phyloP scores from a whole-genome alignment of 139 green algal species.

The Chlamydomonas sp. region DNA sequence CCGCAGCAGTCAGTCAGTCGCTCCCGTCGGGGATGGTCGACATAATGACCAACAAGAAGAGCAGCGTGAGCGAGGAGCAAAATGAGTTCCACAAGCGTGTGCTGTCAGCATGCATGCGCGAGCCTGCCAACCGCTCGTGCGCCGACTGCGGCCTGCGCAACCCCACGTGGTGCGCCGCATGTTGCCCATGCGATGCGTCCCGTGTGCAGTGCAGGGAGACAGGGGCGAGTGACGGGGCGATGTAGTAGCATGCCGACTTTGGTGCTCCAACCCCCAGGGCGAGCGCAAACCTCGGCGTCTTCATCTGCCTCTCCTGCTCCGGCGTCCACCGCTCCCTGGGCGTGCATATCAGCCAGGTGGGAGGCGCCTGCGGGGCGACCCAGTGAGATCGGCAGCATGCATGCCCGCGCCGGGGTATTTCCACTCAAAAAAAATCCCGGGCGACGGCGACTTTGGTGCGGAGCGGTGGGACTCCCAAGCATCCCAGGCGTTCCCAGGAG shows the following conservation, averaged over 20 bases:
- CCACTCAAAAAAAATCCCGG: too few relatives aligned
- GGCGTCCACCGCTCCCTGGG: constrained; percentile 81
- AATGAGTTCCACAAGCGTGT: constrained; percentile 69
- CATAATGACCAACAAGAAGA: constrained; percentile 60
- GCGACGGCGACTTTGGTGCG: too few relatives aligned
- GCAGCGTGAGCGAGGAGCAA: constrained; percentile 58
- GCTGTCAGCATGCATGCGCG: constrained; percentile 55
- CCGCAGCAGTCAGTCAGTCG: too few relatives aligned
- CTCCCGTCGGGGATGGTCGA: too few relatives aligned
- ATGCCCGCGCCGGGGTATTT: too few relatives aligned
- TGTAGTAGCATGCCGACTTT: neutral
- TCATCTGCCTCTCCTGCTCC: constrained; percentile 86
- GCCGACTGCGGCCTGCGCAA: constrained; percentile 72
- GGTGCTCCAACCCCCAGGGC: neutral
- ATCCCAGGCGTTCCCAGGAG: too few relatives aligned
- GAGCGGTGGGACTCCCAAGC: too few relatives aligned
- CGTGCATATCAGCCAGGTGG: constrained; percentile 85
- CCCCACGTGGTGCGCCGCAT: constrained; percentile 47
- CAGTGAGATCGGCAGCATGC: too few relatives aligned
- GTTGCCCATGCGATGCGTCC: neutral
- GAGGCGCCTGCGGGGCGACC: too few relatives aligned
- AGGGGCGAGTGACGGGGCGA: neutral
- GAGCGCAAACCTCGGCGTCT: constrained; percentile 75
- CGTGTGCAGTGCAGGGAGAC: neutral
- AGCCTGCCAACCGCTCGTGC: constrained; percentile 73